Base-by-base conservation (phyloP, 495 filamentous ascomycete genomes). In the Staphylotrichum tortipilum region DNA sequence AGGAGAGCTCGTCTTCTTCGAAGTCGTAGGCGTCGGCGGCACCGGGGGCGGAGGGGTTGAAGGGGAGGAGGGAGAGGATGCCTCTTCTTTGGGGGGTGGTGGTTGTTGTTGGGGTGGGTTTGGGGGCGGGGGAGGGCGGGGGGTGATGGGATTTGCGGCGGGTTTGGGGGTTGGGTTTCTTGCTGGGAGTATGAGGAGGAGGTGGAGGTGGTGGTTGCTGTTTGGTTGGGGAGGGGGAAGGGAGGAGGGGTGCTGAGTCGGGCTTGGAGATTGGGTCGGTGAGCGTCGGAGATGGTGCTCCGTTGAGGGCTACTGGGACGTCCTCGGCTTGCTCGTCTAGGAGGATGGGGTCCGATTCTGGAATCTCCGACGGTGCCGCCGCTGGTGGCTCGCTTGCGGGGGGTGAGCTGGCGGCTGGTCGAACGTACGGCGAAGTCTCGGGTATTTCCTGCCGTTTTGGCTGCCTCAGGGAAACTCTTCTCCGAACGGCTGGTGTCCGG, bases 1-100 rank as follows among this genome's bases (percentile, higher is more conserved):
- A 53, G 48, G 65, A 64, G 12, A 72, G 63, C 42, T 70, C 68
- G 53, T 69, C 66, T 19, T 64, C 45, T 44, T 49, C 48, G 24
- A 55, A 31, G 18, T 61, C 42, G 23, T 26, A 9, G 17, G 1
- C 14, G 46, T 45, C 38, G 29, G 56, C 37, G 15, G 64, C 61
- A 33, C 58, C 53, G 30, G 50, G 36, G 22, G 37, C 22, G 47
- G 14, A 3, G 38, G 2, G 5, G n/a, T 26, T 23, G 36, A 5
- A 7, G 19, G 60, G 54, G 22, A 63, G 46, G 31, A 61, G 62
- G 22, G 60, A 65, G 38, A 62, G 55, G 39, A 66, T 22, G 19
- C 54, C 46, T 24, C 14, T 36, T 18, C 24, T 21, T n/a, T 46
- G 47, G 11, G 44, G 5, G 19, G 45, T 30, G 6, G 41, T 19